Evolutionary conservation across 2,329 filamentous ascomycete genomes (phyloP), one percentile per base, ranked within the genome.

Genomic region (Aspergillus pseudoglaucus): DNA sequence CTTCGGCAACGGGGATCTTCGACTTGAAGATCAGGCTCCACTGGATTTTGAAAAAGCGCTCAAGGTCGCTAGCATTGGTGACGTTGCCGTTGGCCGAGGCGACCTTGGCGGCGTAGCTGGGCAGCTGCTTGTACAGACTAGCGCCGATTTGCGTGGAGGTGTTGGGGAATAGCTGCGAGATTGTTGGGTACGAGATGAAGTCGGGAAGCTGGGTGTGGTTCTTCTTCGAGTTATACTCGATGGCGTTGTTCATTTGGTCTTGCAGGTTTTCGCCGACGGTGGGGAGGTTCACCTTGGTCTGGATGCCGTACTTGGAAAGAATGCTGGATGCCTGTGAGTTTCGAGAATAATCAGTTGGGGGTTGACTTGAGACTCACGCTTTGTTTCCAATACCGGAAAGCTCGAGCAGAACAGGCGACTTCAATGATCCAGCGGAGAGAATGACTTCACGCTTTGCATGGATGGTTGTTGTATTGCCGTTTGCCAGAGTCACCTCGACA

Each of bases 331-430:
- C 4, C 1, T 15, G n/a, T 38, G 15, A 38, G 35, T 6, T 30
- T 30, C 6, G 4, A 38, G 35, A 8, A 38, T 8, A 15, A 38
- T 38, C 4, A 10, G 35, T 3, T 38, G 4, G 10, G 10, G 14
- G 6, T 38, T 15, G 3, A 6, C 6, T 8, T 4, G 9, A 1
- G 3, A 18, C 35, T 17, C 18, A 38, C 35, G 7, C 49, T 7
- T 61, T 59, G 43, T 63, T 66, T 55, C 82, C 82, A 35, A 85
- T 70, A 0, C 82, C 82, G 0, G 80, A 84, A 1, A 82, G 67
- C 54, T 85, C 82, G 17, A 79, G 73, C 15, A 81, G 67, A 59
- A 73, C 75, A 9, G 75, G 81, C 12, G 78, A 81, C 56, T 74
- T 75, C 39, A 79, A 65, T 15, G 75, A 74, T 0, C 83, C 83